Evolutionary conservation across 1,284 basidiomycete species (phyloP).

Genomic region (Sporisorium sorghi): DNA sequence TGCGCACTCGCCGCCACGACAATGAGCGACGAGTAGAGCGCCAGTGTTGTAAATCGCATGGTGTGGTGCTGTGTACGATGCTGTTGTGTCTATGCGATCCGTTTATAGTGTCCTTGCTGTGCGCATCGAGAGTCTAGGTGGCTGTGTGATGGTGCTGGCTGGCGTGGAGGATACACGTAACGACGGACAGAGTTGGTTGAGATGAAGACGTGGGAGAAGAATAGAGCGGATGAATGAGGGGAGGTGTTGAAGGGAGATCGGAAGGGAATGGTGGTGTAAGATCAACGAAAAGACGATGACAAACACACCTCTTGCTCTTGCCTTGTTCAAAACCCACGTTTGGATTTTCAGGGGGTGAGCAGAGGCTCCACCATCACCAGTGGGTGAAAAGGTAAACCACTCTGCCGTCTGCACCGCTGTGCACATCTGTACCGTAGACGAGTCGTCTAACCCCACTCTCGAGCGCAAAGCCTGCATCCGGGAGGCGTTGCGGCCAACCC

Average conservation of each 20-base stretch:
- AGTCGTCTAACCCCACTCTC: no score
- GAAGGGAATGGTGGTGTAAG: neutral
- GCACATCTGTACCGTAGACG: no score
- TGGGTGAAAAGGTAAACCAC: no score
- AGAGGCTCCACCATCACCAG: no score
- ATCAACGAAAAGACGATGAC: neutral
- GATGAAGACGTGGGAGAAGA: neutral
- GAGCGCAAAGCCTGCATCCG: no score
- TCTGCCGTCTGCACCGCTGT: neutral
- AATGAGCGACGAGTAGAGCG: slow-evolving; percentile 19
- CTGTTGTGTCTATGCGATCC: neutral
- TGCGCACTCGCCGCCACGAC: slow-evolving; percentile 23
- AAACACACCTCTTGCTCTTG: neutral
- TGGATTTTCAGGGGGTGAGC: neutral
- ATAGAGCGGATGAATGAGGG: neutral
- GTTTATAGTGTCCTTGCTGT: neutral
- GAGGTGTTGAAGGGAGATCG: neutral
- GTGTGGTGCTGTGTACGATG: neutral
- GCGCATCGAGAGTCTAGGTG: neutral
- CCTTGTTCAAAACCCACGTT: neutral
- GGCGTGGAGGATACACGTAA: no score
- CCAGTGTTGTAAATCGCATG: slow-evolving; percentile 24
- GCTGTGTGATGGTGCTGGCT: no score
- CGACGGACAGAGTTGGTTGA: neutral
- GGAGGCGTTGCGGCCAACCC: no score